Evolutionary conservation across 2,329 filamentous ascomycete genomes (phyloP).

Genomic region (Alternaria metachromatica): DNA sequence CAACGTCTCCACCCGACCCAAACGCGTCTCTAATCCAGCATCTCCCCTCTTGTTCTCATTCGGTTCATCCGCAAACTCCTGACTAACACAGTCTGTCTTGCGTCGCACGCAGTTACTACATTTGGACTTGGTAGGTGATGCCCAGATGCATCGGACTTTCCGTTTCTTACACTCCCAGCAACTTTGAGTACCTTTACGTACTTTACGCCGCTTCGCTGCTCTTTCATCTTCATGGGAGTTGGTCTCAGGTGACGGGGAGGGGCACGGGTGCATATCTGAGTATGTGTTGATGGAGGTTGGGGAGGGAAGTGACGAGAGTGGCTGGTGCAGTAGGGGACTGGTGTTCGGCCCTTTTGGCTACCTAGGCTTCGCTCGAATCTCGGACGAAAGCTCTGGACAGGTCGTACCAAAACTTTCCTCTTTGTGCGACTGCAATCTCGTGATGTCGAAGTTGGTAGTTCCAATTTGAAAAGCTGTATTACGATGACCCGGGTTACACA

Average conservation of each 20-base stretch:
- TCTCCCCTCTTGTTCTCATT: neutral
- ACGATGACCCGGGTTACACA: too few relatives aligned
- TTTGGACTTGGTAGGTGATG: neutral
- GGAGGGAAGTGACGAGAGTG: neutral
- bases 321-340: neutral
- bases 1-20: constrained; percentile 6
- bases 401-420: too few relatives aligned
- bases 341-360: neutral
- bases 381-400: neutral
- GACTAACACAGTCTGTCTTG: constrained; percentile 26
- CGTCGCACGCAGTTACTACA: constrained; percentile 27
- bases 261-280: neutral
- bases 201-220: constrained; percentile 30
- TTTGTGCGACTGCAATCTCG: too few relatives aligned
- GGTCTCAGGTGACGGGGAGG: neutral
- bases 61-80: constrained; percentile 23
- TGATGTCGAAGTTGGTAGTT: too few relatives aligned
- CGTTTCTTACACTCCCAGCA: constrained; percentile 49
- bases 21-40: neutral
- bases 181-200: constrained; percentile 49
- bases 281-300: neutral
- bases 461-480: too few relatives aligned
- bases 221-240: neutral
- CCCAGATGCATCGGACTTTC: constrained; percentile 33
- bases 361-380: too few relatives aligned